These are phyloP conservation scores for Rhododendron kiyosumense DNA, from an alignment of 148 eudicot species.

Conservation along the genomic window DNA sequence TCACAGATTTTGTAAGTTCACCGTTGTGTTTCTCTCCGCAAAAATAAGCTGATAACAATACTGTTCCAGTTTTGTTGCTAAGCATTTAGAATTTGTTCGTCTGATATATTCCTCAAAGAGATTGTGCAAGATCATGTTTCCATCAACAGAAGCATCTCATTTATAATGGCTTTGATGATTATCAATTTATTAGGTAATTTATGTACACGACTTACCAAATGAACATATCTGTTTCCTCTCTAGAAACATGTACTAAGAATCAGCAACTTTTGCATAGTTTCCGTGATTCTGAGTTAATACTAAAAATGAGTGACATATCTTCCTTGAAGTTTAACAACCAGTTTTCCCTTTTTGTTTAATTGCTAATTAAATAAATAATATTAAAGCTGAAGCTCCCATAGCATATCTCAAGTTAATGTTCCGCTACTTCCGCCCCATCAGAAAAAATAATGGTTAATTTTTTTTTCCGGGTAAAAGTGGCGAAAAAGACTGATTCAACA, in stretches of 20 bases:
- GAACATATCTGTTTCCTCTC: neutral
- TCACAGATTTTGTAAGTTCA: slow-evolving; percentile 81
- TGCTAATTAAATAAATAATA: neutral
- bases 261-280: neutral
- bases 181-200: neutral
- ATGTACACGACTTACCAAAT: neutral
- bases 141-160: neutral
- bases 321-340: neutral
- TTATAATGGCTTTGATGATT: neutral
- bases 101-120: neutral
- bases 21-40: neutral
- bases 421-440: neutral
- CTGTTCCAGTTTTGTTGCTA: neutral
- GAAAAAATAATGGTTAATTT: no score
- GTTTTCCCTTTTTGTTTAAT: neutral
- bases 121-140: neutral
- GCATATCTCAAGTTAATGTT: neutral
- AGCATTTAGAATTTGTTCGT: neutral
- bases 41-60: neutral
- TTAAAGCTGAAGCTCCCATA: neutral
- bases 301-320: neutral
- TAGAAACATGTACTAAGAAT: neutral
- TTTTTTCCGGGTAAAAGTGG: neutral
- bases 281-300: neutral
- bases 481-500: neutral